Evolutionary conservation across 257 asterid species (phyloP), one percentile per base, ranked within the genome.

Genomic region (Capsicum chinense): DNA sequence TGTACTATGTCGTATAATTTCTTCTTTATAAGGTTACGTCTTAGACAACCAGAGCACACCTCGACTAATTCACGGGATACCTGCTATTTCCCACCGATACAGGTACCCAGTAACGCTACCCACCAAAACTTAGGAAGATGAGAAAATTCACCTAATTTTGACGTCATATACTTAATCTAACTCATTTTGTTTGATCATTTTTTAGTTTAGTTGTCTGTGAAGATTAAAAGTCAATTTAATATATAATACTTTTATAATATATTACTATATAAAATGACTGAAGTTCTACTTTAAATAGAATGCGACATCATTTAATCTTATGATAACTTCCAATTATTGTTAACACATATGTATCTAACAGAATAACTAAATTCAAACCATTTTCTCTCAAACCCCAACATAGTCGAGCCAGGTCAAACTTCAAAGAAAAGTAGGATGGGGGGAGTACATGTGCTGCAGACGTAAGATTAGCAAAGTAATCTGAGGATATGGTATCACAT

Each of bases 321-420:
- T 78, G 64, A 33, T 33, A 26, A 78, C 26, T 14, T 78, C 50
- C 60, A 78, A 39, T 14, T 14, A 78, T 8, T 54, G 60, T 78
- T 78, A 26, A 78, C 50, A 78, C 6, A 78, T 52, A 54, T 16
- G 64, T 78, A 33, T 78, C 50, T 14, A 78, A 26, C 47, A 78
- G 33, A 52, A 76, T 52, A 50, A 76, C 81, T 76, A 14, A 7
- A 78, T 26, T 54, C 64, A 78, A 54, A 4, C 26, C 64, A 78
- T 78, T 78, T 76, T 54, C 66, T 54, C 82, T 14, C 42, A 78
- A 78, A 78, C 66, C 10, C 33, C 9, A 54, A 15, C 14, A 78
- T 35, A 76, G 16, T 33, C 19, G 9, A 26, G 33, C 82, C 50
- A 78, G 82, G 82, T 33, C 64, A 78, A 69, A 69, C 56, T 69